Percentiles rank a stretch among this genome's conserved stretches.
These are phyloP conservation scores for Ophiognomonia clavigignenti-juglandacearum DNA, from an alignment of 2,329 filamentous ascomycete species.

Conservation along the genomic window DNA sequence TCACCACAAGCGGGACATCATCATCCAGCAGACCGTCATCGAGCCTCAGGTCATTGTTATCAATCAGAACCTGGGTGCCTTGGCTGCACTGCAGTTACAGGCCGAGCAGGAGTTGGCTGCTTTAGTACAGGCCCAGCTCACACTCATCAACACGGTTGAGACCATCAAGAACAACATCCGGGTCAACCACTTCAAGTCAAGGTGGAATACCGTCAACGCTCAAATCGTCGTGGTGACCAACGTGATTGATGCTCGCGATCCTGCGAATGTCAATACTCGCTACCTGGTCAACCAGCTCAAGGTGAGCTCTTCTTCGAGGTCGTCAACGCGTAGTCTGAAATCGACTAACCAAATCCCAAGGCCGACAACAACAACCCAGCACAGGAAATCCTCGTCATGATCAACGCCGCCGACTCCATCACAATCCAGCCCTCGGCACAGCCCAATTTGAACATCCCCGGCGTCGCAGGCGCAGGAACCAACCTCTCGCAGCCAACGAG, in stretches of 20 bases:
- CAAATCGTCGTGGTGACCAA: constrained; percentile 33
- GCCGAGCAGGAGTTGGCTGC: constrained; percentile 33
- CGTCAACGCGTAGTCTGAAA: too few relatives aligned
- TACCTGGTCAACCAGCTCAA: constrained; percentile 35
- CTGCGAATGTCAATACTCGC: constrained; percentile 25
- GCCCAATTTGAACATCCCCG: constrained; percentile 8
- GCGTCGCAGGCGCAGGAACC: constrained; percentile 4
- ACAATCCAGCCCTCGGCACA: constrained; percentile 24
- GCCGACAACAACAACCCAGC: constrained; percentile 31
- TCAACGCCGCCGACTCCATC: constrained; percentile 31
- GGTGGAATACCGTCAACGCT: constrained; percentile 25
- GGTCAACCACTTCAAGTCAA: constrained; percentile 31
- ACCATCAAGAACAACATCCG: constrained; percentile 39
- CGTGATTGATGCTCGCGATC: constrained; percentile 30
- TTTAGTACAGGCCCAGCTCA: constrained; percentile 31
- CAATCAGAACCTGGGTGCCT: constrained; percentile 30
- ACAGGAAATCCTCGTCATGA: constrained; percentile 31
- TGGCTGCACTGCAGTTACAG: constrained; percentile 28
- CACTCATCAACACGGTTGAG: constrained; percentile 31
- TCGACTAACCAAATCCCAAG: constrained; percentile 8
- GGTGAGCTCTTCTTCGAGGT: not conserved
- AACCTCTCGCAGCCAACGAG: constrained; percentile 17
- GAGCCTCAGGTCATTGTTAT: constrained; percentile 27
- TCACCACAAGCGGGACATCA: constrained; percentile 23
- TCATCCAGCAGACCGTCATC: constrained; percentile 29